Evolutionary conservation across 1,284 basidiomycete species (phyloP), one percentile per base, ranked within the genome.

Genomic region (Ustilago tritici): DNA sequence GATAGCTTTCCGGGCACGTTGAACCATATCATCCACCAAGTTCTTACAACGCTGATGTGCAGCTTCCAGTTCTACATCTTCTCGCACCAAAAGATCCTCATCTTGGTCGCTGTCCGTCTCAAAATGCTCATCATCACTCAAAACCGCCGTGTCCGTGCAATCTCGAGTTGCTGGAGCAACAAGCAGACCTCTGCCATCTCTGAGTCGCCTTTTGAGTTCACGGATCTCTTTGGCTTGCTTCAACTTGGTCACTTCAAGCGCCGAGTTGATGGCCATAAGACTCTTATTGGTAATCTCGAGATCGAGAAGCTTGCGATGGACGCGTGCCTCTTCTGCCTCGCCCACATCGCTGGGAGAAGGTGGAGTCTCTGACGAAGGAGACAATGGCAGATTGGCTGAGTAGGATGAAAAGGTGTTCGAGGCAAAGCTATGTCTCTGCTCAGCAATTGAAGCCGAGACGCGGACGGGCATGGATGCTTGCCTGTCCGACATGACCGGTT

Each of bases 281-380:
- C 84, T 86, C 47, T 83, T 81, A 78, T 88, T 88, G 23, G 86
- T 82, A 65, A 88, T 88, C 63, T 88, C 87, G 8, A 88, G 79
- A 63, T 88, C 88, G 11, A 87, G 80, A 28, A 88, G 84, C 83
- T 83, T 83, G 70, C 84, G 82, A 35, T 81, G 76, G 15, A 79
- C 62, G 19, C 79, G 81, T 9, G 82, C 81, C 49, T 84, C 82
- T 31, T 73, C 67, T 2, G 78, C 75, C 47, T 78, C 81, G n/a
- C 59, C 70, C 3, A 47, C 57, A 36, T 69, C 68, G 57, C 68
- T 73, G 17, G 68, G 61, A 2, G 73, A 70, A 19, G 49, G 62
- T 8, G 71, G 72, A 7, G 61, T 57, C 23, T 74, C 76, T 1
- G 71, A 71, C 9, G 64, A 61, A 3, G 68, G 71, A 11, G 71